Conservation (phyloP, 1,284 basidiomycete genomes). For the Ceratobasidium sp. region DNA sequence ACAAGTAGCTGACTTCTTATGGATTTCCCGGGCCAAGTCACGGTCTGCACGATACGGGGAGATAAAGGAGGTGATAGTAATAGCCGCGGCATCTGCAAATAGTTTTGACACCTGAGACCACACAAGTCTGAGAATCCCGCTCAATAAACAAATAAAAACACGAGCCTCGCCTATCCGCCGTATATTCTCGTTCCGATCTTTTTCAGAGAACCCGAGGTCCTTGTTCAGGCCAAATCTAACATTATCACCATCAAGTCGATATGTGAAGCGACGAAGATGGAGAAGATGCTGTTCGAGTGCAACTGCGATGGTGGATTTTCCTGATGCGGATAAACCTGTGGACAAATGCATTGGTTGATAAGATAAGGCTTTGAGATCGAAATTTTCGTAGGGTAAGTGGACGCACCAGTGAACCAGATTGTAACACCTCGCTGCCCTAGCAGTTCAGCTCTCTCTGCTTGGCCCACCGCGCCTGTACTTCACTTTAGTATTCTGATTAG, state of each 20-base stretch:
- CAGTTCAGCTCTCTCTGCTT: slow-evolving; percentile 75
- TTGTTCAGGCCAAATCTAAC: slow-evolving; percentile 97
- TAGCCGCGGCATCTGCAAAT: slow-evolving; percentile 89
- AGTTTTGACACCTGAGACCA: slow-evolving; percentile 86
- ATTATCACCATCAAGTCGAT: slow-evolving; percentile 97
- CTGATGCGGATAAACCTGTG: slow-evolving; percentile 30
- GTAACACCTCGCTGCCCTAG: slow-evolving; percentile 88
- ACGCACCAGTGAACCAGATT: slow-evolving; percentile 96
- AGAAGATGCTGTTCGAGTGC: slow-evolving; percentile 97
- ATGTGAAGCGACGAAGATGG: slow-evolving; percentile 87
- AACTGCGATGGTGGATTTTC: slow-evolving; percentile 93
- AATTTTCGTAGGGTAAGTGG: too few relatives aligned
- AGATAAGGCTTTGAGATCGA: too few relatives aligned
- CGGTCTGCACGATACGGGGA: slow-evolving; percentile 96
- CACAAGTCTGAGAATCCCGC: slow-evolving; percentile 62
- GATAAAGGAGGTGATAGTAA: slow-evolving; percentile 97
- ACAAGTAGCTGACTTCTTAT: slow-evolving; percentile 65
- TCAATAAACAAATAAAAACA: slow-evolving; percentile 62
- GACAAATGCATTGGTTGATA: slow-evolving; percentile 57
- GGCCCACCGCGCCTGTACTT: slow-evolving; percentile 76
- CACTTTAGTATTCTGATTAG: background rate
- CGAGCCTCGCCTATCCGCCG: slow-evolving; percentile 94
- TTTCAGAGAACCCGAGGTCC: slow-evolving; percentile 97
- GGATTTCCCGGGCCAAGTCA: slow-evolving; percentile 85
- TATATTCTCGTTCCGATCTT: slow-evolving; percentile 97